Base-by-base conservation (phyloP, 2,329 filamentous ascomycete species). In the Periconia sp. region DNA sequence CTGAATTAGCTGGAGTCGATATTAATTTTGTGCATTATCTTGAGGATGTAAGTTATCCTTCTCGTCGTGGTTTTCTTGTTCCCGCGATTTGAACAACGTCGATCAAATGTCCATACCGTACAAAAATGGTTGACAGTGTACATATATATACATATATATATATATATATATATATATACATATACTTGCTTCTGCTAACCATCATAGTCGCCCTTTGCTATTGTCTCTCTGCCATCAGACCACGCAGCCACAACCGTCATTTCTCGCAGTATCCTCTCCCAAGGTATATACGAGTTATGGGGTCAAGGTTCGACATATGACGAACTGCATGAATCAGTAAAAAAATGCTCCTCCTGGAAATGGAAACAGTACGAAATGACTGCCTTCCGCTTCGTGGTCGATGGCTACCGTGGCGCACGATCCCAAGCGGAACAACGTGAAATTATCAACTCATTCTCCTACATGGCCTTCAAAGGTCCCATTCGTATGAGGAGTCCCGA, bases 201-300 rank as follows among this genome's bases (percentile, higher is more conserved):
- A 11, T 43, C 47, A 31, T 58, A 96, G 91, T 92, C 91, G 41
- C 94, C 94, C 41, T 94, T 93, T 70, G 95, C 91, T 71, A 78
- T 96, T 54, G 81, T 96, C 48, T 81, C 80, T 46, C 80, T 97
- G 14, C 60, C 80, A 6, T 75, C 83, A 37, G 85, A 89, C 41
- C 79, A 81, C 19, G 84, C 85, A 19, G 92, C 92, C 7, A 79
- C 79, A 47, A 77, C 77, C 9, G 80, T 97, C 19, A 81, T 95
- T 46, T 78, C 81, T 47, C 88, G 93, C 58, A 91, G 90, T 45
- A 89, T 97, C 61, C 82, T 97, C 47, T 85, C 86, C 20, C 90
- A 92, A 74, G 86, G 85, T 44, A 89, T 97, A 60, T 90, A 94
- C 77, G 91, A 95, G 70, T 83, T 97, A 58, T 97, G 94, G 93